Evolutionary conservation across 148 eudicot genomes (phyloP), one percentile per base, ranked within the genome.

Genomic region (Silene uniflora): DNA sequence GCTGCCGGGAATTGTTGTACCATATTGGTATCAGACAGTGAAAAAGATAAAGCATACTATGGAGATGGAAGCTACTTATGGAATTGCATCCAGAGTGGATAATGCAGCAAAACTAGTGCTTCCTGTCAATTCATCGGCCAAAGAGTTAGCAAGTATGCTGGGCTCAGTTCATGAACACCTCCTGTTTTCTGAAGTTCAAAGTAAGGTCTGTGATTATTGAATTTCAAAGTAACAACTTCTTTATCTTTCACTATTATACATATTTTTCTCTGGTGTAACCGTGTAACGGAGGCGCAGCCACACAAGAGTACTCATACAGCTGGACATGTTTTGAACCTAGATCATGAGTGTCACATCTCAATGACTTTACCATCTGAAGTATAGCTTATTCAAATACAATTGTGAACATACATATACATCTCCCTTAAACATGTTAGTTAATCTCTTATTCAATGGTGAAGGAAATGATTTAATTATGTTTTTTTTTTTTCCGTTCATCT

Each of bases 11-110:
- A 76, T 85, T 24, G 54, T 84, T 25, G 70, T 87, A 29, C 87
- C 91, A 14, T 81, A 81, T 70, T 88, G 91, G 92, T 73, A 81
- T 13, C 58, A 68, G 7, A 87, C 71, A 58, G 81, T 69, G 49
- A 81, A 75, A 71, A 75, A 67, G 47, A 79, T 86, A 8, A 89
- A 87, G 76, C 32, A 77, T 10, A 67, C 80, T 39, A 76, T 83
- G 56, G 67, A 76, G 46, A 69, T 74, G 74, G 83, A 52, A 54
- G 62, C 73, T 52, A 18, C 46, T 65, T 42, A 69, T 44, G 81
- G 83, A 75, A 44, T 91, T 16, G 21, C 77, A 6, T 79, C 78
- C 11, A 81, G 79, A 46, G 61, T 91, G 54, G 84, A 79, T 35
- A 68, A 73, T 56, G 77, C 74, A n/a, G 75, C 86, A 0, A 77